Percentiles rank a stretch among this genome's conserved stretches.
Conservation (phyloP, 1,284 basidiomycete species). For the Porodaedalea pini region DNA sequence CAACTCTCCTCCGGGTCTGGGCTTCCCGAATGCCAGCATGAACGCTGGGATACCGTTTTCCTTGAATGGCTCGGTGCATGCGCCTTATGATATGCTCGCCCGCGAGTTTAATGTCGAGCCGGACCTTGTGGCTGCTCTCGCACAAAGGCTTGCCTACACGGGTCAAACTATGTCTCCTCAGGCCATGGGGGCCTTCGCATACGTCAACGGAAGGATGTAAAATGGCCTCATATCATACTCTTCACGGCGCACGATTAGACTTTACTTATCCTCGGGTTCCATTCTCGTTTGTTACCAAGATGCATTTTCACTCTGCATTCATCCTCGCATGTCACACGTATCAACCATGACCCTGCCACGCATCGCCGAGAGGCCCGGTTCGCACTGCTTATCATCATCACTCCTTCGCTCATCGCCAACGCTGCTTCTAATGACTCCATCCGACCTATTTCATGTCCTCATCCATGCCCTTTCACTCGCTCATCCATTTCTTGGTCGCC, state of each 20-base stretch:
- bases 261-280: neutral
- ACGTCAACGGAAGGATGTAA: constrained; percentile 12
- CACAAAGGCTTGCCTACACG: constrained; percentile 44
- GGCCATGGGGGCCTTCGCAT: constrained; percentile 4
- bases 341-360: too few species aligned
- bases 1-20: constrained; percentile 21
- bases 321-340: neutral
- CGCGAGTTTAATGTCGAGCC: constrained; percentile 71
- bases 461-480: neutral
- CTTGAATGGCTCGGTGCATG: constrained; percentile 25
- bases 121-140: constrained; percentile 63
- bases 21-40: constrained; percentile 15
- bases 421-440: neutral
- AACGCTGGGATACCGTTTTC: constrained; percentile 15
- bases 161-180: constrained; percentile 4
- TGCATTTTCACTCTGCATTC: neutral
- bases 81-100: constrained; percentile 49
- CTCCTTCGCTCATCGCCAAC: neutral
- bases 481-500: neutral
- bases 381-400: neutral
- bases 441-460: neutral
- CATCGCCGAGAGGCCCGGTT: constrained; percentile 1
- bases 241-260: neutral
- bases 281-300: neutral
- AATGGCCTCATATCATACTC: neutral